Evolutionary conservation across 495 filamentous ascomycete genomes (phyloP).

Genomic region (Tuber melanosporum): DNA sequence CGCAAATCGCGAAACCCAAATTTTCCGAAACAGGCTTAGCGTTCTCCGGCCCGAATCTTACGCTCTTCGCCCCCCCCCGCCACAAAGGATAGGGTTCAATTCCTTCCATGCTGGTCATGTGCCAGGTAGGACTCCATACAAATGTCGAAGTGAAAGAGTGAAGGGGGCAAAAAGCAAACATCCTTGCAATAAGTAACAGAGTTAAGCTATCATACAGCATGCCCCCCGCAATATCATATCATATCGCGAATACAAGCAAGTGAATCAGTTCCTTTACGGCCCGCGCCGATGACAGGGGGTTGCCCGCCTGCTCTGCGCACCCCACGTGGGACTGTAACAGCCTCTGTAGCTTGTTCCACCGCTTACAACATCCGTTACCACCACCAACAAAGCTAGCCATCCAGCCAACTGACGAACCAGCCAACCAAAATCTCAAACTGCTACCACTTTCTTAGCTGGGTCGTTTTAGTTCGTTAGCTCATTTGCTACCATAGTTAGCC

Average conservation of each 20-base stretch:
- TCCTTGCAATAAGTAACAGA: background rate
- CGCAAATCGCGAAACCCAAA: too few relatives aligned
- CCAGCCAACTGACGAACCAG: background rate
- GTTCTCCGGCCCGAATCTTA: too few relatives aligned
- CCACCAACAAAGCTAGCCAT: background rate
- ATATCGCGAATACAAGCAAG: background rate
- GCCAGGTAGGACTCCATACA: background rate
- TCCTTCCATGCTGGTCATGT: too few relatives aligned
- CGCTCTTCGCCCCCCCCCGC: too few relatives aligned
- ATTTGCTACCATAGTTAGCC: background rate
- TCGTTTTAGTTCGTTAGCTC: background rate
- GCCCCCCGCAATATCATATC: background rate
- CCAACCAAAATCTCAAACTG: background rate
- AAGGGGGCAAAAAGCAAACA: background rate
- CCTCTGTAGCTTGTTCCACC: background rate
- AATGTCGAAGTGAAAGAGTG: background rate
- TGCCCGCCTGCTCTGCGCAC: background rate
- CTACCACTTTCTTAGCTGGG: background rate
- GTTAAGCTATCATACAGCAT: background rate
- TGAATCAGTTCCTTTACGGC: conserved; percentile 5
- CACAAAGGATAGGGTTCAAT: too few relatives aligned
- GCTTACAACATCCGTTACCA: background rate
- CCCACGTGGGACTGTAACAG: conserved; percentile 2
- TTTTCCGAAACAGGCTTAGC: too few relatives aligned
- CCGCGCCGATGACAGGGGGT: background rate